Percentiles rank a stretch among this genome's conserved stretches.
Conservation (phyloP, 2,329 filamentous ascomycete species). For the Daldinia eschscholtzii region DNA sequence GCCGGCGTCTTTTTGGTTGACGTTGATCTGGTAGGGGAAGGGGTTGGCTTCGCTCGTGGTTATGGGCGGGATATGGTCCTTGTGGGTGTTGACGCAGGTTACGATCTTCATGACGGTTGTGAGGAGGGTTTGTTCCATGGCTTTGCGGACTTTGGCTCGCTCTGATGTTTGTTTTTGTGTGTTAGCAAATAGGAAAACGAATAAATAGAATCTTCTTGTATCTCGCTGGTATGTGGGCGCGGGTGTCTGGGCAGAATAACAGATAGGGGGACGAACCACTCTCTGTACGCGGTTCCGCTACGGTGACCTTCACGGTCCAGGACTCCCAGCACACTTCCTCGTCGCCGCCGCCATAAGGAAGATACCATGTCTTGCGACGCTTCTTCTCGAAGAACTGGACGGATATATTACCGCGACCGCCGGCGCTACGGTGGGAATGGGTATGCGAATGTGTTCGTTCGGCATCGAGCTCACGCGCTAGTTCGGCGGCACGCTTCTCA, state of each 20-base stretch:
- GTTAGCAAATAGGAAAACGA: constrained; percentile 14
- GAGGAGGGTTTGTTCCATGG: constrained; percentile 90
- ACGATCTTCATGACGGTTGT: constrained; percentile 92
- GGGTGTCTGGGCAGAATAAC: not conserved
- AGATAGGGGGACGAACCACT: constrained; percentile 70
- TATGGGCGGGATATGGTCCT: constrained; percentile 96
- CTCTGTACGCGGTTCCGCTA: constrained; percentile 89
- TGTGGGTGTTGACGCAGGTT: constrained; percentile 86
- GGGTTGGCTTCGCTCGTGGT: constrained; percentile 92
- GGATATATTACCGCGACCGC: constrained; percentile 81
- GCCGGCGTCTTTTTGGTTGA: constrained; percentile 84
- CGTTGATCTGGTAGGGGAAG: constrained; percentile 92
- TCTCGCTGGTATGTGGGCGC: not conserved
- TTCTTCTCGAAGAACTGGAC: constrained; percentile 97
- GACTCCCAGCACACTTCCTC: constrained; percentile 98
- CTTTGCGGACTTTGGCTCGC: constrained; percentile 85
- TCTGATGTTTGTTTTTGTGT: constrained; percentile 64
- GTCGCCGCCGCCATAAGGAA: constrained; percentile 71
- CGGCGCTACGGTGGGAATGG: constrained; percentile 54
- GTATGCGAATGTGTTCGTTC: constrained; percentile 57
- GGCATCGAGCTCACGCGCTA: constrained; percentile 81
- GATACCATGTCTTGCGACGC: constrained; percentile 81
- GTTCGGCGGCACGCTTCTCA: constrained; percentile 83
- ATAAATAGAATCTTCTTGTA: not conserved
- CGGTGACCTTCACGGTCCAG: constrained; percentile 94